Evolutionary conservation across 139 green algal genomes (phyloP).

Genomic region (Pedinophyceae sp.): DNA sequence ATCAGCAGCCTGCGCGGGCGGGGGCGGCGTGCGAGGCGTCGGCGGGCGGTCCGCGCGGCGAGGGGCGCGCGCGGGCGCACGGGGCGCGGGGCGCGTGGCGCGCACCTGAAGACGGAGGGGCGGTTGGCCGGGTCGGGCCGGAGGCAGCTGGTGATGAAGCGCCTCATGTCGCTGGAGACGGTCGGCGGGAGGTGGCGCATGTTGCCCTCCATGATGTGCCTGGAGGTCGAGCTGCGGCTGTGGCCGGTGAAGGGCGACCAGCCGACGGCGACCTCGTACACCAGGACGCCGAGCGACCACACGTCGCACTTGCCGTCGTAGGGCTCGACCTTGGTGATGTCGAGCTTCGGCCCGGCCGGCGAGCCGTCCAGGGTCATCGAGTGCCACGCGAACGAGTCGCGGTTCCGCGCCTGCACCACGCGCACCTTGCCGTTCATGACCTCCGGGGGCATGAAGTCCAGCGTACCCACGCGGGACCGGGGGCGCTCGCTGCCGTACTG

Average conservation of each 20-base stretch:
- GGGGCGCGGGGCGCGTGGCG: too few relatives aligned
- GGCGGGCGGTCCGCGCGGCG: too few relatives aligned
- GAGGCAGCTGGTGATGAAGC: too few relatives aligned
- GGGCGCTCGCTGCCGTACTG: background rate
- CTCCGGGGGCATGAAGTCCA: background rate
- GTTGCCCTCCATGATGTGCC: too few relatives aligned
- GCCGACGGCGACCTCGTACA: slow-evolving; percentile 27
- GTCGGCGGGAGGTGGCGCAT: too few relatives aligned
- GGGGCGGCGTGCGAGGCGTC: too few relatives aligned
- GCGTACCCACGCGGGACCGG: background rate
- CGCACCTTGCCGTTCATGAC: background rate
- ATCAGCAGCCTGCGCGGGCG: too few relatives aligned
- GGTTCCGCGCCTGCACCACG: slow-evolving; percentile 5
- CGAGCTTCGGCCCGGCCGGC: background rate
- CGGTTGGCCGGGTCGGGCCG: too few relatives aligned
- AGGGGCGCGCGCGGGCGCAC: too few relatives aligned
- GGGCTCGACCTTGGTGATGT: background rate
- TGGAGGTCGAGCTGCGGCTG: too few relatives aligned
- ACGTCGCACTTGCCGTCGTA: slow-evolving; percentile 27
- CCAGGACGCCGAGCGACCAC: slow-evolving; percentile 26
- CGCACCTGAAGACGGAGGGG: too few relatives aligned
- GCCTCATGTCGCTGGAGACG: too few relatives aligned
- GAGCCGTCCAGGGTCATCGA: background rate
- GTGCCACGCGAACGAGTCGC: background rate
- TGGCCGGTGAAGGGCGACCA: slow-evolving; percentile 21